Conservation (phyloP, 192 early-diverging fungal genomes). For the Coemansia pectinata region DNA sequence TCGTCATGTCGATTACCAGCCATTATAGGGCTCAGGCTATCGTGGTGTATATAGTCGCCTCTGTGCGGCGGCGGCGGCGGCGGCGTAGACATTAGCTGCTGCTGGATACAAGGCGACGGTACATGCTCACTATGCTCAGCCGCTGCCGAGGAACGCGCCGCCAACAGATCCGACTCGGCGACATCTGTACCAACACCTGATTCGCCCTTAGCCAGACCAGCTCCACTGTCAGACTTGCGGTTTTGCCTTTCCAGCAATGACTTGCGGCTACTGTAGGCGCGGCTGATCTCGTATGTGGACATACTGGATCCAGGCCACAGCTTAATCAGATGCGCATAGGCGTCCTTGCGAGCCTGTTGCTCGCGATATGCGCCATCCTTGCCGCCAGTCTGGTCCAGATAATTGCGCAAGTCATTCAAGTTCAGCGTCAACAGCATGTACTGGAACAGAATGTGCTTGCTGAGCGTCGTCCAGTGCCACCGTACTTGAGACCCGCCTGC, state of each 20-base stretch:
- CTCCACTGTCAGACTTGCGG: conserved; percentile 25
- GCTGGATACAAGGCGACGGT: neutral
- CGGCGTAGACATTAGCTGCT: neutral
- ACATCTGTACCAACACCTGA: neutral
- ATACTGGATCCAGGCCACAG: conserved; percentile 52
- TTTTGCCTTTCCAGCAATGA: conserved; percentile 48
- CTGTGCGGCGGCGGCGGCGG: neutral
- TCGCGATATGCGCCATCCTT: conserved; percentile 48
- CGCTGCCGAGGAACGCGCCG: neutral
- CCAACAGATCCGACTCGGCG: neutral
- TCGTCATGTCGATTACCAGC: neutral
- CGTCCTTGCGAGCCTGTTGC: conserved; percentile 55
- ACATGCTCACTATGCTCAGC: neutral
- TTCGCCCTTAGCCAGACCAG: neutral
- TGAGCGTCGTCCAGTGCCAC: conserved; percentile 57
- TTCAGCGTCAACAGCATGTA: conserved; percentile 52
- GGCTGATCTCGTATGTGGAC: conserved; percentile 55
- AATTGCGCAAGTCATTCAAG: conserved; percentile 47
- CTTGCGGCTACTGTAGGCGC: conserved; percentile 56
- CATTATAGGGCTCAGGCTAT: neutral
- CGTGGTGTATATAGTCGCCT: neutral
- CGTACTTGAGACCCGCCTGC: conserved; percentile 39
- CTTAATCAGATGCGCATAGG: conserved; percentile 50
- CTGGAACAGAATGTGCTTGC: conserved; percentile 54
- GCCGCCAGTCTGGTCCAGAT: conserved; percentile 12